Base-by-base conservation (phyloP, 345 rosid species). In the Viola odorata region DNA sequence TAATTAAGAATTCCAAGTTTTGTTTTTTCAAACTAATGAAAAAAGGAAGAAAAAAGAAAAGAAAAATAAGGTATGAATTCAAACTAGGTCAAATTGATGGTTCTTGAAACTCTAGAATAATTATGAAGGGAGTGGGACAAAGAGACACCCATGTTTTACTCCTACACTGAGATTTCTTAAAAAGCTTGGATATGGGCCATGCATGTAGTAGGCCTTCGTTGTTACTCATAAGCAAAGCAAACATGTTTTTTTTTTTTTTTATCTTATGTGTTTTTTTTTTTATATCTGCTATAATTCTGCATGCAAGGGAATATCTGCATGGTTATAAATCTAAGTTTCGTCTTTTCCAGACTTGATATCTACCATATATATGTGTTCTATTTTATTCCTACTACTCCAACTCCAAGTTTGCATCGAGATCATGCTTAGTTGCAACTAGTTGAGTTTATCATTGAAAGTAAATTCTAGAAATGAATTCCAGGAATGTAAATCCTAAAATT, bases 91-190 rank as follows among this genome's bases (percentile, higher is more conserved):
- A 62, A 58, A 69, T 37, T 59, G 62, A 59, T 54, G 58, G 41
- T 16, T 16, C 40, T 57, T 71, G 55, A 51, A 60, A 45, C 38
- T 71, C 45, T 74, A 60, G 62, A 75, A 68, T 63, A 23, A 23
- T 23, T 23, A 23, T 23, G 32, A 75, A 70, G 66, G 71, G 53
- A 7, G 13, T 40, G 51, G 67, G 73, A 60, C 74, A 69, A 64
- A 75, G 66, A 59, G 73, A 68, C 73, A 72, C 52, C 64, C 67
- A 60, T 75, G 77, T 68, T 51, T 50, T 57, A 51, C 62, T 70
- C 70, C 40, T 41, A 45, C 41, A 23, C 7, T 54, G 7, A 65
- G 61, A 37, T 62, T 42, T 70, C 63, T 65, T 58, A 45, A 50
- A 49, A 60, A 50, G 75, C 74, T 66, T 65, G 32, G 32, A 23